Evolutionary conservation across 345 rosid species (phyloP).

Genomic region (Orychophragmus violaceus): DNA sequence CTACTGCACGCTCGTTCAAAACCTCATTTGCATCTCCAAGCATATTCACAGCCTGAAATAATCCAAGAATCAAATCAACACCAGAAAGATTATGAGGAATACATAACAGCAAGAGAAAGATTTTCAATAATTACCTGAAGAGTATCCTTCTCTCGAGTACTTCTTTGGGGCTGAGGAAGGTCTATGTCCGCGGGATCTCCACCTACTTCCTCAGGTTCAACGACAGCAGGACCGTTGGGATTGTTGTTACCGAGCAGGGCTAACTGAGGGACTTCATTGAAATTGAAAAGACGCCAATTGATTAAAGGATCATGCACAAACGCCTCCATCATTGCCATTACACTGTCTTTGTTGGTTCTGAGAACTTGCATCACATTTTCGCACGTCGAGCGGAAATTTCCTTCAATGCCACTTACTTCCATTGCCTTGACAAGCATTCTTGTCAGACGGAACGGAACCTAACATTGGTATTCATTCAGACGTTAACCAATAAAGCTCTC

Average conservation of each 20-base stretch:
- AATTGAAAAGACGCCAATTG: constrained; percentile 98
- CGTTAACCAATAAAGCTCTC: not conserved
- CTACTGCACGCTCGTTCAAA: constrained; percentile 84
- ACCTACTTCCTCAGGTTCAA: constrained; percentile 41
- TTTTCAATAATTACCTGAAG: constrained; percentile 60
- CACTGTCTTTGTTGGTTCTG: constrained; percentile 82
- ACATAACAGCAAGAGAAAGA: not conserved
- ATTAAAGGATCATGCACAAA: constrained; percentile 99
- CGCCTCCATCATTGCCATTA: constrained; percentile 99
- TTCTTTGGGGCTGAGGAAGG: constrained; percentile 84
- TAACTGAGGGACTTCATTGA: constrained; percentile 94
- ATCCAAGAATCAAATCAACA: not conserved
- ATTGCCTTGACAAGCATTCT: constrained; percentile 99
- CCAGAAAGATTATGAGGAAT: not conserved
- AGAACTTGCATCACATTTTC: constrained; percentile 98
- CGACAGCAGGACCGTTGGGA: constrained; percentile 51
- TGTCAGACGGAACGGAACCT: constrained; percentile 98
- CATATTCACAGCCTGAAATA: constrained; percentile 77
- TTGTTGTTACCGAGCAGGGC: constrained; percentile 52
- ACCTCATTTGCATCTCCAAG: constrained; percentile 99
- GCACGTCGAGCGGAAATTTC: constrained; percentile 87
- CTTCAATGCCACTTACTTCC: constrained; percentile 99
- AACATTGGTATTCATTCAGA: not conserved
- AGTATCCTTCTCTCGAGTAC: constrained; percentile 89
- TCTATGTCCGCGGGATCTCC: constrained; percentile 58